These are phyloP conservation scores for Leccinum longicurvipes DNA, from an alignment of 768 basidiomycete genomes.

Conservation along the genomic window DNA sequence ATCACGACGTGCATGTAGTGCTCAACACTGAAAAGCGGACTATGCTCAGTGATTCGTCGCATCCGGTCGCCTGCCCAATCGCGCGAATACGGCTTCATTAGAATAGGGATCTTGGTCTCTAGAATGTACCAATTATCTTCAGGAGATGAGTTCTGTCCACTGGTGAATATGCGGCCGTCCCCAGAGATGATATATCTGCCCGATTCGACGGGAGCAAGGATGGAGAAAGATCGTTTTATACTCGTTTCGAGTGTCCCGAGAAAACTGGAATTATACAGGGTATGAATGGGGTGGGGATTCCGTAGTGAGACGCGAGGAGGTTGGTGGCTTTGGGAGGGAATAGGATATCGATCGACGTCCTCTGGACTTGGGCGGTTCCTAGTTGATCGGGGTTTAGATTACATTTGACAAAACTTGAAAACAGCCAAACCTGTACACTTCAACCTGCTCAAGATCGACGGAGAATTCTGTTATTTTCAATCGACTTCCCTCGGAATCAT, in stretches of 20 bases:
- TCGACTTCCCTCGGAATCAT: conserved; percentile 46
- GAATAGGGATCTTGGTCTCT: conserved; percentile 21
- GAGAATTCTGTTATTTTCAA: conserved; percentile 56
- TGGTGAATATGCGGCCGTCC: conserved; percentile 47
- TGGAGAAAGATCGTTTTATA: conserved; percentile 38
- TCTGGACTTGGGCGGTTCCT: conserved; percentile 43
- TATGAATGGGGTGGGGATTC: conserved; percentile 46
- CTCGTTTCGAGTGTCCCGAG: conserved; percentile 24
- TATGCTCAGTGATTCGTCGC: conserved; percentile 43
- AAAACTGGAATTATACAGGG: conserved; percentile 46
- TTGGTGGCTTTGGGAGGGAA: conserved; percentile 55
- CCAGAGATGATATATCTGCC: conserved; percentile 49
- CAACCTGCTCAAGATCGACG: conserved; percentile 59
- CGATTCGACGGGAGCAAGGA: conserved; percentile 47
- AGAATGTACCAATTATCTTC: conserved; percentile 28
- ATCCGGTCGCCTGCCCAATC: conserved; percentile 31
- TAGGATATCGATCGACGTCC: conserved; percentile 46
- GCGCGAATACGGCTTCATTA: conserved; percentile 5
- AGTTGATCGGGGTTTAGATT: conserved; percentile 9
- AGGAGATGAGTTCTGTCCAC: conserved; percentile 17
- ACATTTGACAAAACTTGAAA: not conserved
- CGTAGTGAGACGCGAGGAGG: conserved; percentile 62
- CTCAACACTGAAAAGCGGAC: conserved; percentile 55
- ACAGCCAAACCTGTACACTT: conserved; percentile 57
- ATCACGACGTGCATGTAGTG: conserved; percentile 57